Conservation (phyloP, 2,329 filamentous ascomycete genomes). For the Fusarium proliferatum region DNA sequence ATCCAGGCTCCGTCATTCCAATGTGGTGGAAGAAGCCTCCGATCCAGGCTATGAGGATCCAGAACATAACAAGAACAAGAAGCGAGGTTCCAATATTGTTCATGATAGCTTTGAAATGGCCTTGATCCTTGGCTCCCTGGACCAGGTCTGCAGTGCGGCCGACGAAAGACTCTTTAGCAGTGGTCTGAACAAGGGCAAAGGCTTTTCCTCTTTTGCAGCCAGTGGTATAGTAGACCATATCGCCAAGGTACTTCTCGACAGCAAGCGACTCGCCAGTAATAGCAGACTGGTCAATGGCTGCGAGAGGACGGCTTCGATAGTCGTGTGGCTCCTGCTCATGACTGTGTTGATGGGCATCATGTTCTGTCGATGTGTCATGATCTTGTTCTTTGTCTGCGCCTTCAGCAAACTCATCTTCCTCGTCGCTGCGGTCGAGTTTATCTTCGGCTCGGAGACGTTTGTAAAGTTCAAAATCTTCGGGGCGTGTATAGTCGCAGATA, state of each 20-base stretch:
- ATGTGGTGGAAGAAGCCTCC: constrained; percentile 32
- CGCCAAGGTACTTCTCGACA: constrained; percentile 24
- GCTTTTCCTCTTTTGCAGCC: constrained; percentile 30
- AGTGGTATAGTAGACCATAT: constrained; percentile 32
- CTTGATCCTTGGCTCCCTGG: constrained; percentile 30
- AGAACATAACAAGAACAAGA: constrained; percentile 27
- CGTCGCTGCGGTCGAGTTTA: constrained; percentile 26
- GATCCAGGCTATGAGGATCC: constrained; percentile 25
- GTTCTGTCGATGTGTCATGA: background rate
- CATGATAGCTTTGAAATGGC: constrained; percentile 34
- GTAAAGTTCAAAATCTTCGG: constrained; percentile 30
- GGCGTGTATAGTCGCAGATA: constrained; percentile 24
- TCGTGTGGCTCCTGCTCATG: constrained; percentile 6
- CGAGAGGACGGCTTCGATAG: constrained; percentile 20
- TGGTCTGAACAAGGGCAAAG: constrained; percentile 12
- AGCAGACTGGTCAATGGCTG: constrained; percentile 27
- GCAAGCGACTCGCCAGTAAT: constrained; percentile 29
- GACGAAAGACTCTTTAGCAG: constrained; percentile 24
- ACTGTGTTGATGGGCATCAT: background rate
- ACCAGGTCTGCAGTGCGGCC: constrained; percentile 30
- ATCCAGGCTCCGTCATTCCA: constrained; percentile 8
- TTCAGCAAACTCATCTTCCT: constrained; percentile 21
- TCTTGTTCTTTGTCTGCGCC: constrained; percentile 4
- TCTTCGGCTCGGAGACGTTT: constrained; percentile 29
- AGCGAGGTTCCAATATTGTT: constrained; percentile 28